These are phyloP conservation scores for Stereocaulon alpinum DNA, from an alignment of 495 filamentous ascomycete species.

Conservation along the genomic window DNA sequence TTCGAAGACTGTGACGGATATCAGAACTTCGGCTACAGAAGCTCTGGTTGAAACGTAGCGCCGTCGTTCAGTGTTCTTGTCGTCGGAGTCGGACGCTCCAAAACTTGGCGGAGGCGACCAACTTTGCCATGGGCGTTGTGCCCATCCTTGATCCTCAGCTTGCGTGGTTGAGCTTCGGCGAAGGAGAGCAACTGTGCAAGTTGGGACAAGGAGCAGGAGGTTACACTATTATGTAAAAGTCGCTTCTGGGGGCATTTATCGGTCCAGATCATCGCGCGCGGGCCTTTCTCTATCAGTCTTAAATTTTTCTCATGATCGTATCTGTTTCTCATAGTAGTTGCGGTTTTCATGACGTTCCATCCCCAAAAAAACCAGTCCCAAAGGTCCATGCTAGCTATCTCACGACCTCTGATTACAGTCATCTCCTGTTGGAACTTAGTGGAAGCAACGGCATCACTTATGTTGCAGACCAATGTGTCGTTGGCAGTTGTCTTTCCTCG, in stretches of 20 bases:
- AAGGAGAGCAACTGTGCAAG: background rate
- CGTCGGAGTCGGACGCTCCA: too few relatives aligned
- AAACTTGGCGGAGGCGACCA: background rate
- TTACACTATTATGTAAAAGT: background rate
- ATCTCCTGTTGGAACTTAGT: background rate
- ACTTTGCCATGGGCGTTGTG: background rate
- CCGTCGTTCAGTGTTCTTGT: too few relatives aligned
- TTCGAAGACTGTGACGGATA: too few relatives aligned
- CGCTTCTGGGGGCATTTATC: background rate
- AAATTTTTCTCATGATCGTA: background rate
- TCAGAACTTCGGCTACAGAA: too few relatives aligned
- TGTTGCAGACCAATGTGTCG: conserved; percentile 1
- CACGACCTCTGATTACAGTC: too few relatives aligned
- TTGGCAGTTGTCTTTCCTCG: conserved; percentile 5
- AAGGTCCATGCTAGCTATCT: too few relatives aligned
- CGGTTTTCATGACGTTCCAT: too few relatives aligned
- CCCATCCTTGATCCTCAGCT: background rate
- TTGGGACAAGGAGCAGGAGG: background rate
- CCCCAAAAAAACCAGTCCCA: too few relatives aligned
- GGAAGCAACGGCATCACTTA: background rate
- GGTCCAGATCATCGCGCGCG: background rate
- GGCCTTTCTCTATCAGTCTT: background rate
- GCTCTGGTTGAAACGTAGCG: too few relatives aligned
- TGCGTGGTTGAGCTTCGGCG: background rate
- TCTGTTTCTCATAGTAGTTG: too few relatives aligned